Base-by-base conservation (phyloP, 1,139 yeast genomes). In the Casaregolazyma suthepensis region DNA sequence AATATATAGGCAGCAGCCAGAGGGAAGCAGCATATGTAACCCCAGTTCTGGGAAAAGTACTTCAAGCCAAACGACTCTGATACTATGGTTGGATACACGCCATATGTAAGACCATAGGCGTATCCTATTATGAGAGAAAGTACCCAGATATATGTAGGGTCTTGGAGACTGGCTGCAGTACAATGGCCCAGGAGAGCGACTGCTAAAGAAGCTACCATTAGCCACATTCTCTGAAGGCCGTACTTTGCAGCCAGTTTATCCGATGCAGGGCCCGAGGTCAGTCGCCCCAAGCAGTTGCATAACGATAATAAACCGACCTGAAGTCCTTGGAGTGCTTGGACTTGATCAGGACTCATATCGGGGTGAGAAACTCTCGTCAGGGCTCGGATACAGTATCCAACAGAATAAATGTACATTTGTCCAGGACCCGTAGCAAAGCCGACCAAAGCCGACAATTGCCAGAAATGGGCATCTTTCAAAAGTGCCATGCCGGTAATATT, bases 31-130 rank as follows among this genome's bases (percentile, higher is more conserved):
- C 69, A 64, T 2, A 82, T 72, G 49, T 83, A 67, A 0, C 95
- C 91, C 94, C 95, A 87, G 35, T 87, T 77, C 35, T 88, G 83
- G 48, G 89, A 83, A 66, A 85, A 87, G 26, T 82, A 79, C 20
- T 72, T 74, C 60, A 87, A 76, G 29, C 89, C 89, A 69, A 86
- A 87, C 12, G 80, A 71, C 61, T 87, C 95, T 0, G 90, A 81
- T 37, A 85, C 75, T 22, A 86, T 79, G 0, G 89, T 83, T 0
- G 96, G 96, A 65, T 81, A 85, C 3, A 87, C 79, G 0, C 95
- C 90, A 68, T 84, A 87, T 42, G 82, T 72, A 43, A 85, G 76
- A 1, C 96, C 96, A 69, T 86, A 87, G 2, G 89, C 81, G 52
- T 75, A 71, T 0, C 96, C 96, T 56, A 82, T 76, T 2, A 80